Base-by-base conservation (phyloP, 2,329 filamentous ascomycete genomes). In the Emericellopsis atlantica region DNA sequence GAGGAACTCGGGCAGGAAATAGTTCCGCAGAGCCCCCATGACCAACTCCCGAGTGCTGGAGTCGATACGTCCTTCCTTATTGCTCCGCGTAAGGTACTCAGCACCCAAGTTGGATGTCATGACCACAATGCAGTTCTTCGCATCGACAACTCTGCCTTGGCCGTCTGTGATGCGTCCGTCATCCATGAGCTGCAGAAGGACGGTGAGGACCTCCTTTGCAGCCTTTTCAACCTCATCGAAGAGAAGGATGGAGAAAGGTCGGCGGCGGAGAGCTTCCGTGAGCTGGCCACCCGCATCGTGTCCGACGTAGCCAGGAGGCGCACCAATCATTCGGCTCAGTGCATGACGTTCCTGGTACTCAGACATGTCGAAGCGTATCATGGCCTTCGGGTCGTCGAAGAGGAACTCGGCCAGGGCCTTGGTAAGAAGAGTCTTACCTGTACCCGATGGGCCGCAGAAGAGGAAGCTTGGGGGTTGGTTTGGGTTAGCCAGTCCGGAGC, bases 341-440 rank as follows among this genome's bases (percentile, higher is more conserved):
- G 90, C 84, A 60, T 98, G 92, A 5, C 90, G 82, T 64, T 98
- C 92, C 62, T 98, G 93, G 62, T 98, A 98, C 63, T 98, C 92
- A 5, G 90, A 96, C 92, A 98, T 98, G 59, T 98, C 92, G 66
- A 98, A 94, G 32, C 92, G 84, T 53, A 98, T 95, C 92, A 98
- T 96, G 29, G 90, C 72, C 68, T 95, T 95, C 22, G 90, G 67
- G 51, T 98, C 92, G 57, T 98, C 92, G 66, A 98, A 98, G 23
- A 98, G 71, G 69, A 98, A 98, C 61, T 98, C 92, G 38, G 92
- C 92, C 44, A 98, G 73, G 14, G 90, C 92, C 65, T 98, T 98
- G 48, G 90, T 96, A 43, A 98, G 79, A 16, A 98, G 70, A 15
- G 92, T 98, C 68, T 98, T 98, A 70, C 92, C 92, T 11, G 92